Evolutionary conservation across 139 green algal genomes (phyloP), one percentile per base, ranked within the genome.

Genomic region (Tetradesmus obliquus): DNA sequence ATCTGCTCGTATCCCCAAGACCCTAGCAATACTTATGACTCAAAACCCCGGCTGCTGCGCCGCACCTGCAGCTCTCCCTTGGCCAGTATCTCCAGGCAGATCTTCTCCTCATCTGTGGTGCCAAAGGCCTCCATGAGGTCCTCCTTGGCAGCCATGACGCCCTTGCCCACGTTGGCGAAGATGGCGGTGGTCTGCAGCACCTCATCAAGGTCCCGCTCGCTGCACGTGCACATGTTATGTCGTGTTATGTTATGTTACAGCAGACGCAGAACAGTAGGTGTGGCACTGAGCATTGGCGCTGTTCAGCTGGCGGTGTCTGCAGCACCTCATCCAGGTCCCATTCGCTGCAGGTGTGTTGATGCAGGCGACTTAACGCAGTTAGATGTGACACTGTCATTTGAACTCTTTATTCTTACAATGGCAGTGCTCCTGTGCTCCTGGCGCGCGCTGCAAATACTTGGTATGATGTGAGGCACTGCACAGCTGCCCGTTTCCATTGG

Each of bases 161-260:
- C 98, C 92, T 99, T 99, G 83, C 93, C 96, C n/a, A 99, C 98
- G 90, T 99, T 99, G 57, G 85, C 88, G 94, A 99, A 99, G 1
- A 99, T 94, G n/a, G 95, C 95, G 7, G 96, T 98, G 13, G 97
- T 97, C 94, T 99, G 98, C 62, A 99, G 93, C 82, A 99, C 98
- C 93, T 99, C 98, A 88, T 99, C 98, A 51, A 99, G 84, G 92
- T 99, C 98, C 94, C 97, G 99, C 92, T 99, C 98, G 57, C 97
- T 99, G 97, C 81, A 84, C 3, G 60, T 66, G 57, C 8, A 8
- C 17, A 60, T 55, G 66, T 19, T 45, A 1, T 32, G 58, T 17
- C 13, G 74, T 74, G 72, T 66, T 45, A 45, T 0, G 32, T 45
- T 45, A 45, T 45, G 45, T 55, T 20, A 55, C 86, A 51, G 20